A percentile compares a stretch with the other conserved stretches of the same genome.
phyloP scores from a whole-genome alignment of 1,284 basidiomycete species.

The Phellopilus nigrolimitatus region DNA sequence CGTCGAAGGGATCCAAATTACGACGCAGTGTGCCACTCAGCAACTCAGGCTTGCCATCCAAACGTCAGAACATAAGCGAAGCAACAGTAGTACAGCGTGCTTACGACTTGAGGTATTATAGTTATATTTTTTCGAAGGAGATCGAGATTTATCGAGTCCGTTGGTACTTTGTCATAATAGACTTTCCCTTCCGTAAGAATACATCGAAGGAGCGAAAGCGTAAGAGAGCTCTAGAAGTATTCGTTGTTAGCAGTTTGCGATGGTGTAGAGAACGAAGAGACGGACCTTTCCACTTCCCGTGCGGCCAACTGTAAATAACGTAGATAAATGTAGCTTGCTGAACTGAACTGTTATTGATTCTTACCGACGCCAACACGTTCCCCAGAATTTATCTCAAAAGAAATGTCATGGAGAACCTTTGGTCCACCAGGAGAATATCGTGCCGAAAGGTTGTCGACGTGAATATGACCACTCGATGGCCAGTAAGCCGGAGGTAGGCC shows the following conservation, averaged over 20 bases:
- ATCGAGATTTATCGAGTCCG: conserved; percentile 54
- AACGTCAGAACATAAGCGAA: background rate
- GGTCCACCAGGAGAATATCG: conserved; percentile 45
- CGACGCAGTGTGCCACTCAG: conserved; percentile 33
- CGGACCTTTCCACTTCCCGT: conserved; percentile 70
- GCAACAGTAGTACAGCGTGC: conserved; percentile 11
- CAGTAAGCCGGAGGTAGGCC: conserved; percentile 72
- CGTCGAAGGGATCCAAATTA: conserved; percentile 45
- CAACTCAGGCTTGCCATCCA: conserved; percentile 38
- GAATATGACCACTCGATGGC: conserved; percentile 68
- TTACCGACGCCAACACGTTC: conserved; percentile 47
- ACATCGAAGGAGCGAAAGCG: conserved; percentile 36
- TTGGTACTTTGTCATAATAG: conserved; percentile 32
- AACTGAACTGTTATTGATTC: conserved; percentile 3
- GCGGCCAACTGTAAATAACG: conserved; percentile 49
- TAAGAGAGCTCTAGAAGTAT: conserved; percentile 36
- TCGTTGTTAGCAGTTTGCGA: background rate
- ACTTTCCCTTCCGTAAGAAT: conserved; percentile 42
- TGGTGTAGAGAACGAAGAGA: background rate
- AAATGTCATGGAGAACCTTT: conserved; percentile 43
- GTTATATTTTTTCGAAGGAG: conserved; percentile 44
- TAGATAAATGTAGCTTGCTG: background rate
- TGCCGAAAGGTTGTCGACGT: conserved; percentile 58
- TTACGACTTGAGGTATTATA: conserved; percentile 41
- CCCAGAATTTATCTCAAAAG: conserved; percentile 43